Conservation (phyloP, 192 early-diverging fungal genomes). For the Entomortierella chlamydospora region DNA sequence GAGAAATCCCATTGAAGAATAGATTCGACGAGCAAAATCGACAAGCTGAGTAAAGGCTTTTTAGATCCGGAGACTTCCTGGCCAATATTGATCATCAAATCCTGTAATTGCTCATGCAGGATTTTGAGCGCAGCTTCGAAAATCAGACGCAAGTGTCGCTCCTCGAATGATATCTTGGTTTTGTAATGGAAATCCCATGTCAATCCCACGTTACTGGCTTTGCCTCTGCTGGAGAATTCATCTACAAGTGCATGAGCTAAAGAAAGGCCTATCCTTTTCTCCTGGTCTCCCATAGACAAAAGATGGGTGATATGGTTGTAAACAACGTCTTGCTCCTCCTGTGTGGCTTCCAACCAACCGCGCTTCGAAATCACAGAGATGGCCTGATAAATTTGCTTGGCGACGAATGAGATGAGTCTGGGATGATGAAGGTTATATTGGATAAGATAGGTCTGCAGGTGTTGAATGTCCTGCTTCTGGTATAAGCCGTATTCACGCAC, state of each 20-base stretch:
- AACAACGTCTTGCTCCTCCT: constrained; percentile 64
- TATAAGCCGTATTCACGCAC: constrained; percentile 70
- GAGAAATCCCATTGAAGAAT: constrained; percentile 54
- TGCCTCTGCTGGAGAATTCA: constrained; percentile 70
- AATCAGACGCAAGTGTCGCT: constrained; percentile 59
- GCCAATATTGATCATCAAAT: constrained; percentile 23
- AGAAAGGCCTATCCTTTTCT: constrained; percentile 61
- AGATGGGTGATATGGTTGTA: constrained; percentile 63
- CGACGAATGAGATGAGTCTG: constrained; percentile 64
- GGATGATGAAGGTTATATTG: constrained; percentile 64
- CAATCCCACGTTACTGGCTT: constrained; percentile 70
- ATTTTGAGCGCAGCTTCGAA: constrained; percentile 65
- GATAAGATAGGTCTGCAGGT: constrained; percentile 68
- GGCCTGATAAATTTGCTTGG: constrained; percentile 65
- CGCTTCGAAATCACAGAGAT: constrained; percentile 75
- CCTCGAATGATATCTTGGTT: constrained; percentile 73
- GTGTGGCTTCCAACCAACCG: constrained; percentile 69
- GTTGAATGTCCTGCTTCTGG: constrained; percentile 61
- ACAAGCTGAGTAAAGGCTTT: constrained; percentile 32
- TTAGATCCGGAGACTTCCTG: constrained; percentile 50
- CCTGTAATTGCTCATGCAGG: constrained; percentile 59
- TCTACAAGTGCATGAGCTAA: constrained; percentile 67
- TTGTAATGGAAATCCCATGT: constrained; percentile 76
- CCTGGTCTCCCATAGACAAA: constrained; percentile 57
- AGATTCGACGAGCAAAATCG: constrained; percentile 42